Percentiles rank a stretch among this genome's conserved stretches.
These are phyloP conservation scores for Penicillium sp. DNA, from an alignment of 2,329 filamentous ascomycete species.

Conservation along the genomic window DNA sequence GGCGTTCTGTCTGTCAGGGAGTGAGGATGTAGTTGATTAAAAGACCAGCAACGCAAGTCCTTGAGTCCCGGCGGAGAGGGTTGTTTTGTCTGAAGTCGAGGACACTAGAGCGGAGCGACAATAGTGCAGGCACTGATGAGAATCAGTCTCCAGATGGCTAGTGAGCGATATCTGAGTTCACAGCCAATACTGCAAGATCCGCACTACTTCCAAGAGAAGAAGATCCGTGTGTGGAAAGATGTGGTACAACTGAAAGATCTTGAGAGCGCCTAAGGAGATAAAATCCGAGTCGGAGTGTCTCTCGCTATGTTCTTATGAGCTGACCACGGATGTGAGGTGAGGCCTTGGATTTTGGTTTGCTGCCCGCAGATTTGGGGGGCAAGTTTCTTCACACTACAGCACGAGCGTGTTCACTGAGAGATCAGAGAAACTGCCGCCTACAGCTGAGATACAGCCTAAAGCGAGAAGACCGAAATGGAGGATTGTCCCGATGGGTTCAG, in stretches of 20 bases:
- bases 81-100: too few species aligned
- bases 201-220: conserved; percentile 7
- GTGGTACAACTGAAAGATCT: neutral
- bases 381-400: conserved; percentile 33
- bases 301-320: conserved; percentile 3
- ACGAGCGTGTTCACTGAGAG: conserved; percentile 29
- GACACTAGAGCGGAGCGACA: too few species aligned
- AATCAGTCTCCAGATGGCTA: conserved; percentile 13
- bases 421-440: conserved; percentile 30
- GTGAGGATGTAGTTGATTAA: neutral
- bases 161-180: neutral
- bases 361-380: conserved; percentile 13
- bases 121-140: too few species aligned
- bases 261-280: conserved; percentile 10
- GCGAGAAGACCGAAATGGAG: conserved; percentile 23
- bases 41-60: neutral
- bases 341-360: conserved; percentile 14
- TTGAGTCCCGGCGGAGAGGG: too few species aligned
- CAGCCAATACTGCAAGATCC: neutral
- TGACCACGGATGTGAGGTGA: neutral
- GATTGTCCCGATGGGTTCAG: conserved; percentile 9
- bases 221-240: neutral
- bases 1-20: conserved; percentile 8
- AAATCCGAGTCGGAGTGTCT: neutral
- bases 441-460: conserved; percentile 37